Evolutionary conservation across 768 basidiomycete species (phyloP), one percentile per base, ranked within the genome.

Genomic region (Phylloporus rhodoxanthus): DNA sequence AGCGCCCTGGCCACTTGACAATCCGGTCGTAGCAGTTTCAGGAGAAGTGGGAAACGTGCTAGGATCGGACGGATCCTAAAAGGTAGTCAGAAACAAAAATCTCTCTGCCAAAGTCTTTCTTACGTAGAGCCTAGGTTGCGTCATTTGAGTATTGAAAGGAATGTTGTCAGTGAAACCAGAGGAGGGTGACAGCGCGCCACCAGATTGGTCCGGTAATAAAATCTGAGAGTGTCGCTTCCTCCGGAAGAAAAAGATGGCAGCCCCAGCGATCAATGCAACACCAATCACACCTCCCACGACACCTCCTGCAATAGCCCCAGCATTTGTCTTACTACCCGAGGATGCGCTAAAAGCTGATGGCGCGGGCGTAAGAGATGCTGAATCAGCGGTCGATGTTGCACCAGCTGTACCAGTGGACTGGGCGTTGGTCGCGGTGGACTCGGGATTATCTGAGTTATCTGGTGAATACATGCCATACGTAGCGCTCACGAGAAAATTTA

Each of bases 281-380:
- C 63, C 71, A 23, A 78, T 70, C 1, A 84, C 77, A n/a, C 84
- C 83, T 34, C 83, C 84, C 0, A 77, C 80, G 32, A 85, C 83
- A 17, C 79, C 79, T 2, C 81, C 82, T 2, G 77, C 72, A 34
- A 85, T 84, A 7, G 79, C 79, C 3, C 77, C 81, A 1, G 75
- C 68, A 55, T 78, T 67, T 15, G 55, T 47, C n/a, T 11, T 47
- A 19, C 33, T 53, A 42, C 56, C 39, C 37, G 52, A 30, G 20
- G 47, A 25, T 5, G 56, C 6, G 15, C 41, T 28, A 13, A 53
- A 28, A 17, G 43, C 13, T n/a, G 61, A 42, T n/a, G 60, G 44
- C 1, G 56, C 25, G 9, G 48, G 28, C 4, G 53, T 55, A 10
- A 57, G 47, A n/a, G 57, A 43, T 17, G 63, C 52, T 13, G 66